A percentile compares a stretch with the other conserved stretches of the same genome.
Conservation (phyloP, 768 basidiomycete species). For the Piloderma croceum region DNA sequence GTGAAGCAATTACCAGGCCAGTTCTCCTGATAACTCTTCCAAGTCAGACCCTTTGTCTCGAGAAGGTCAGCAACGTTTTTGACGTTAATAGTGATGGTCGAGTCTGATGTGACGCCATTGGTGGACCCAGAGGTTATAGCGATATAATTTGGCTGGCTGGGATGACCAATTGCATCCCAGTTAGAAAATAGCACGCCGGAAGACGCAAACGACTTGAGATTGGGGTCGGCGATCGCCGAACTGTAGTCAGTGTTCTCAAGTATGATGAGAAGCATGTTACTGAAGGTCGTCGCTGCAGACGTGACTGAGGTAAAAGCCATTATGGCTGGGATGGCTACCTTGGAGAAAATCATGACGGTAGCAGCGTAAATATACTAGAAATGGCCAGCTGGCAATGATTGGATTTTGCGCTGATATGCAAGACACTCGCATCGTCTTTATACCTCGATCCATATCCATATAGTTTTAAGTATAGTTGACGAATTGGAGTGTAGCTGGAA, state of each 20-base stretch:
- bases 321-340: slow-evolving; percentile 18
- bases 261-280: slow-evolving; percentile 16
- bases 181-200: slow-evolving; percentile 7
- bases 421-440: too few relatives aligned
- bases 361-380: too few relatives aligned
- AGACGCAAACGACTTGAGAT: slow-evolving; percentile 2
- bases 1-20: slow-evolving; percentile 6
- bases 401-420: too few relatives aligned
- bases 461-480: too few relatives aligned
- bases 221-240: slow-evolving; percentile 24
- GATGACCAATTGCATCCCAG: slow-evolving; percentile 4
- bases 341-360: background rate
- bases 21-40: slow-evolving; percentile 8
- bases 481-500: too few relatives aligned
- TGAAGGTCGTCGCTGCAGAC: background rate
- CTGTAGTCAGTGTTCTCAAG: slow-evolving; percentile 28
- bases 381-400: too few relatives aligned
- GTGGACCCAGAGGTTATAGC: slow-evolving; percentile 3
- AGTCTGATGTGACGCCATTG: slow-evolving; percentile 3
- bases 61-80: slow-evolving; percentile 5
- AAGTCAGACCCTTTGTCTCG: slow-evolving; percentile 5
- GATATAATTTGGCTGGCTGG: slow-evolving; percentile 8
- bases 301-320: too few relatives aligned
- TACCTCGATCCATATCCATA: too few relatives aligned
- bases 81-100: slow-evolving; percentile 1